These are phyloP conservation scores for Hibiscus tridactylites DNA, from an alignment of 345 rosid species.

Conservation along the genomic window DNA sequence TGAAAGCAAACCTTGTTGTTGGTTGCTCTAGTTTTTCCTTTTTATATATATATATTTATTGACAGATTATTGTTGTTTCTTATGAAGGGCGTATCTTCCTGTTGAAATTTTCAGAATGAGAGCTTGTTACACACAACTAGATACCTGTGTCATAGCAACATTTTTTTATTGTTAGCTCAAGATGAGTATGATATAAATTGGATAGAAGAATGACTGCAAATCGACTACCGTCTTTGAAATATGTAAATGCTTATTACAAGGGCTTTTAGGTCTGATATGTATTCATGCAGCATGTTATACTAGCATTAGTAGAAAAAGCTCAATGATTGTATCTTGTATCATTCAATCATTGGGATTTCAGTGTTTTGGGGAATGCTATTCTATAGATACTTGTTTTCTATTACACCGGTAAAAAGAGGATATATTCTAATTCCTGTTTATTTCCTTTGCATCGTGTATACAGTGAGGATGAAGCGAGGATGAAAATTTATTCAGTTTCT, in stretches of 20 bases:
- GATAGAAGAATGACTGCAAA: neutral
- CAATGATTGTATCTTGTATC: neutral
- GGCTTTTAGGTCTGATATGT: neutral
- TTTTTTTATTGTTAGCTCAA: neutral
- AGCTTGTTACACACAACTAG: neutral
- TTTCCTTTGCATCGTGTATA: neutral
- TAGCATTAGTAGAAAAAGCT: neutral
- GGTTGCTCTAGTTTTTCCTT: too few species aligned
- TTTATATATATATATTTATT: too few species aligned
- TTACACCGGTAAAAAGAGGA: neutral
- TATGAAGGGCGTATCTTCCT: too few species aligned
- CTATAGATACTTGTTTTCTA: neutral
- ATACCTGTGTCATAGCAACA: neutral
- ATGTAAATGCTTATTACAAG: neutral
- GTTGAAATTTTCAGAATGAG: too few species aligned
- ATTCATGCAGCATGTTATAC: neutral
- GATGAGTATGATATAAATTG: neutral
- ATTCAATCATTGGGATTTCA: neutral
- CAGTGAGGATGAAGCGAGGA: slow-evolving; percentile 89
- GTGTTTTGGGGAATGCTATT: neutral
- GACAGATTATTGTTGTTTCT: too few species aligned
- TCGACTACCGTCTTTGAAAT: neutral
- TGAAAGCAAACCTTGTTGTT: too few species aligned
- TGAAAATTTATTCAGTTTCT: slow-evolving; percentile 80
- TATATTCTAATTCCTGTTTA: neutral